phyloP scores from a whole-genome alignment of 148 eudicot genomes.

The Amaranthus cruentus region DNA sequence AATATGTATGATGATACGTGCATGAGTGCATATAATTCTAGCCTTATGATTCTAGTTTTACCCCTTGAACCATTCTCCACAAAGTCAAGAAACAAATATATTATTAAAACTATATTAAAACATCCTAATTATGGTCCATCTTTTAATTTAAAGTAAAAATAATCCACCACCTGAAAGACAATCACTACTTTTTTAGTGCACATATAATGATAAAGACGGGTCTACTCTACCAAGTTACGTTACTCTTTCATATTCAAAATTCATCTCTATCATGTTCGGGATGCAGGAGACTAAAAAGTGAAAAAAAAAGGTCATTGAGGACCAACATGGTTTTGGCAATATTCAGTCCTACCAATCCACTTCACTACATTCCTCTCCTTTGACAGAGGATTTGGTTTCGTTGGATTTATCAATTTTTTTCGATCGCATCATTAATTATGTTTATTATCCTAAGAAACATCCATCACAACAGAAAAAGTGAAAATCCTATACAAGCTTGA shows the following conservation, averaged over 20 bases:
- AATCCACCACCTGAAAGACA: background rate
- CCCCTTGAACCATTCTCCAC: background rate
- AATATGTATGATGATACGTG: too few relatives aligned
- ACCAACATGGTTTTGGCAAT: background rate
- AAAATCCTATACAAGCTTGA: too few relatives aligned
- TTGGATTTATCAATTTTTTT: too few relatives aligned
- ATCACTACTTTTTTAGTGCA: background rate
- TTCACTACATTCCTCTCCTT: background rate
- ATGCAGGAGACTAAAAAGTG: background rate
- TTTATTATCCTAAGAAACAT: too few relatives aligned
- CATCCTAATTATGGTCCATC: background rate
- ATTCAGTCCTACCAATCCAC: background rate
- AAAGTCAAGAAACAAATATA: background rate
- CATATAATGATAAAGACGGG: background rate
- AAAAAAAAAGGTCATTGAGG: background rate
- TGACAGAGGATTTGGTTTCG: too few relatives aligned
- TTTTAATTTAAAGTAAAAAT: background rate
- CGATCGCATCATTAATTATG: too few relatives aligned
- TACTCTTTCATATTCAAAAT: too few relatives aligned
- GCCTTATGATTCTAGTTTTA: too few relatives aligned
- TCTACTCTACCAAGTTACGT: background rate
- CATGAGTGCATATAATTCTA: too few relatives aligned
- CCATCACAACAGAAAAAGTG: too few relatives aligned
- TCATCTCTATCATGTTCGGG: too few relatives aligned
- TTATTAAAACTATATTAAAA: background rate